A percentile compares a stretch with the other conserved stretches of the same genome.
Conservation (phyloP, 164 flowering plant species). For the Magnolia kwangsiensis region DNA sequence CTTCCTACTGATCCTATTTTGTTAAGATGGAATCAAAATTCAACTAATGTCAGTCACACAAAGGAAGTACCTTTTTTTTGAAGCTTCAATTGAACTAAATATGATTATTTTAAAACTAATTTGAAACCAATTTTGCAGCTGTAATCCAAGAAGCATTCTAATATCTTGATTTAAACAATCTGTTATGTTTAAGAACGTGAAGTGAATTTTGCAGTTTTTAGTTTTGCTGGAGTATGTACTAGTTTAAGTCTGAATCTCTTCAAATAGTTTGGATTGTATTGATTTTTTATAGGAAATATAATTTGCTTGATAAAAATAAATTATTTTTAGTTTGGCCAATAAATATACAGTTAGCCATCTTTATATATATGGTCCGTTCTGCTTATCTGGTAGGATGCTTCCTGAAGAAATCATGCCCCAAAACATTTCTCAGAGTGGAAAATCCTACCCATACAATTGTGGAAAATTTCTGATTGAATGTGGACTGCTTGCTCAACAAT, state of each 20-base stretch:
- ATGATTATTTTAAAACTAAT: too few species aligned
- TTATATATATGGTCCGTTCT: not conserved
- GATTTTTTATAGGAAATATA: not conserved
- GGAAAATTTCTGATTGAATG: not conserved
- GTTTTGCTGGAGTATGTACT: not conserved
- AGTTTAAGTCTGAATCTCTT: not conserved
- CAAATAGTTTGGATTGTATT: not conserved
- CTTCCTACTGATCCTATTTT: too few species aligned
- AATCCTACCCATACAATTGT: not conserved
- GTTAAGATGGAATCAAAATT: too few species aligned
- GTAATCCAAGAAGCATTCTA: too few species aligned
- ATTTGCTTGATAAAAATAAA: not conserved
- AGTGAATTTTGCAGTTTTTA: not conserved
- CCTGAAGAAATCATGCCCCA: not conserved
- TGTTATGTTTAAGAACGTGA: too few species aligned
- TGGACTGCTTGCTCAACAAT: not conserved
- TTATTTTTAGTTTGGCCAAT: not conserved
- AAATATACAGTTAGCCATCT: not conserved
- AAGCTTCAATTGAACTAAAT: too few species aligned
- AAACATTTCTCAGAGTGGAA: not conserved
- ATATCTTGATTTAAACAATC: too few species aligned
- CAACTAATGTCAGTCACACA: too few species aligned
- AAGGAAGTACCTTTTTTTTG: too few species aligned
- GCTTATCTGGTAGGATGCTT: not conserved
- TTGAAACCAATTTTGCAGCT: not conserved